Conservation (phyloP, 768 basidiomycete species). For the Lactarius akahatsu region DNA sequence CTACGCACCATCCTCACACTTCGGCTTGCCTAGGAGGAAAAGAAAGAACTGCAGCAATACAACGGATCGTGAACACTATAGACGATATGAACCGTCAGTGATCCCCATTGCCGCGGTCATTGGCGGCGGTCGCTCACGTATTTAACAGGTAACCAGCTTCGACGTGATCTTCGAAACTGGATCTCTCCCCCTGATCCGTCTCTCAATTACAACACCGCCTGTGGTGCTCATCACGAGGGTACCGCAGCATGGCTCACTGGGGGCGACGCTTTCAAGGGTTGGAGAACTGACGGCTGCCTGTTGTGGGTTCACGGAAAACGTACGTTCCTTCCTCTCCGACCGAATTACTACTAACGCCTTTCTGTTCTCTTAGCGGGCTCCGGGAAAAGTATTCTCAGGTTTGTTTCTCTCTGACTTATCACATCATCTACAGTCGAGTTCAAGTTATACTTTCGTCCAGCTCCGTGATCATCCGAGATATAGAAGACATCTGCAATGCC, state of each 20-base stretch:
- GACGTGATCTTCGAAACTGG: not conserved
- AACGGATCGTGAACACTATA: not conserved
- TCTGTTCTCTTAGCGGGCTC: slow-evolving; percentile 5
- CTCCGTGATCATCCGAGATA: slow-evolving; percentile 6
- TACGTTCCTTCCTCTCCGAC: not conserved
- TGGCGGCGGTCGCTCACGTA: not conserved
- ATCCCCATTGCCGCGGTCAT: not conserved
- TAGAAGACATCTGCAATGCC: not conserved
- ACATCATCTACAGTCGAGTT: not conserved
- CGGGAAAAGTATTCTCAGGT: slow-evolving; percentile 12
- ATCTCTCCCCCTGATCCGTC: slow-evolving; percentile 7
- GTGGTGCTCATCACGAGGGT: not conserved
- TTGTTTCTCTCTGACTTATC: fast-evolving
- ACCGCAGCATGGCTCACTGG: not conserved
- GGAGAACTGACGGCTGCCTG: not conserved
- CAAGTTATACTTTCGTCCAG: not conserved
- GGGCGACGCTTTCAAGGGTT: not conserved
- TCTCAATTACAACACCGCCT: not conserved
- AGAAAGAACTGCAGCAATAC: not conserved
- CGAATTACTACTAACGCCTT: not conserved
- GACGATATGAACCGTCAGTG: not conserved
- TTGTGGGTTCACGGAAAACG: slow-evolving; percentile 10
- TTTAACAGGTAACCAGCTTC: not conserved
- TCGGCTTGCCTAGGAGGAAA: not conserved
- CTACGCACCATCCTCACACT: not conserved